Evolutionary conservation across 2,329 filamentous ascomycete genomes (phyloP), one percentile per base, ranked within the genome.

Genomic region (Aschersonia sp.): DNA sequence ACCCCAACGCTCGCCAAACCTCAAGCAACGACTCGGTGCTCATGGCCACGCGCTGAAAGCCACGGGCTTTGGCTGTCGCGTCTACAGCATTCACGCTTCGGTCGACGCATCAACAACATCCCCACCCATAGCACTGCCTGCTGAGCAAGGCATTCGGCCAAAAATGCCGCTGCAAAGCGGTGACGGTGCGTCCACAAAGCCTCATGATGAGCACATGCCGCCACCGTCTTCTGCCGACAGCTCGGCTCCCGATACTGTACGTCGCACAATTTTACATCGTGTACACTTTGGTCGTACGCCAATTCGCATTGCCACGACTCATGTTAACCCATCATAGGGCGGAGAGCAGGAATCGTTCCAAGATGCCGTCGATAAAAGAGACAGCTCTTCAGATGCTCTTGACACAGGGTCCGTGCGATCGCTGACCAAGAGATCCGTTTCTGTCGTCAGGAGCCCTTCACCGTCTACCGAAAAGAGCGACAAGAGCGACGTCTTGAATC

Each of bases 351-450:
- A 67, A 41, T 55, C 77, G 12, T 94, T 94, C 59, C 87, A 94
- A 67, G 88, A 95, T 71, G 88, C 86, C 48, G 69, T 78, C 55
- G 84, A 86, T 63, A 77, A 73, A 51, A 65, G 45, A 42, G 47
- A 47, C 41, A 41, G 29, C 30, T 31, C 41, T 20, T 31, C 20
- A 67, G 88, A 95, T 71, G 87, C 85, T 48, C 69, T 78, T 55
- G 84, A 86, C 64, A 77, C 73, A 51, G 65, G 70, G 44, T 81
- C 78, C 35, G 70, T 77, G 47, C 77, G 83, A 51, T 87, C 83
- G 30, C 65, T 88, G 52, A 80, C 75, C 40, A 71, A 70, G 54
- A 66, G 72, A 59, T 55, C 59, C 47, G 54, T 58, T 4, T 65
- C 65, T 20, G 53, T 61, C 44, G 56, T 65, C 30, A 59, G 54